Base-by-base conservation (phyloP, 352 stramenopile genomes). In the Phytophthora macrochlamydospora region DNA sequence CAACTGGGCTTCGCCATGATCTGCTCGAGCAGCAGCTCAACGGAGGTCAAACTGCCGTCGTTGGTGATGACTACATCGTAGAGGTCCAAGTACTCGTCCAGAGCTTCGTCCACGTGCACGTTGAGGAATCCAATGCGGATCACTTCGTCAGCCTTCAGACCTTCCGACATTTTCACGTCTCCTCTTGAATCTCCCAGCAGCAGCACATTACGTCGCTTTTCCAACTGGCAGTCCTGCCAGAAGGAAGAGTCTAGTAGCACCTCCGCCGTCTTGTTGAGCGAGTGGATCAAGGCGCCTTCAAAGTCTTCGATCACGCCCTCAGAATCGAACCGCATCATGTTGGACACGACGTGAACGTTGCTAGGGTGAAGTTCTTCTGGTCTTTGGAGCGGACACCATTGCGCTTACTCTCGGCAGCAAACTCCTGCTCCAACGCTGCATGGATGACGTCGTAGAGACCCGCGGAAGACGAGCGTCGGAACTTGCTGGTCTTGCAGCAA, bases 201-300 rank as follows among this genome's bases (percentile, higher is more conserved):
- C 54, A 92, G 46, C 24, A 93, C 83, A 42, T 93, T 93, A 55
- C 59, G 73, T 5, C 85, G 83, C 53, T 78, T 65, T 50, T 90
- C 73, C 31, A 75, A 51, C 40, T 85, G 58, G 24, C 70, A 87
- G 33, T 81, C 63, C 11, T 76, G 32, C 71, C 78, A 86, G 46
- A 93, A 91, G 31, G 73, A 64, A n/a, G 80, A 90, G 46, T 87
- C 75, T 4, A 81, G 59, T 46, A 91, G 28, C 42, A 93, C 81
- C n/a, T 69, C 75, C 12, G 83, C 79, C 51, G 87, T 93, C 66
- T 93, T 93, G 78, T 92, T 93, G 30, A 90, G 73, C 49, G 78
- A 88, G 59, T 93, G 82, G 59, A 93, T 93, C 12, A 90, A 32
- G 55, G 67, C 75, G 18, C 81, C 83, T 11, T 91, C 56, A 60